Evolutionary conservation across 2,329 filamentous ascomycete genomes (phyloP).

Genomic region (Colletotrichum viniferum): DNA sequence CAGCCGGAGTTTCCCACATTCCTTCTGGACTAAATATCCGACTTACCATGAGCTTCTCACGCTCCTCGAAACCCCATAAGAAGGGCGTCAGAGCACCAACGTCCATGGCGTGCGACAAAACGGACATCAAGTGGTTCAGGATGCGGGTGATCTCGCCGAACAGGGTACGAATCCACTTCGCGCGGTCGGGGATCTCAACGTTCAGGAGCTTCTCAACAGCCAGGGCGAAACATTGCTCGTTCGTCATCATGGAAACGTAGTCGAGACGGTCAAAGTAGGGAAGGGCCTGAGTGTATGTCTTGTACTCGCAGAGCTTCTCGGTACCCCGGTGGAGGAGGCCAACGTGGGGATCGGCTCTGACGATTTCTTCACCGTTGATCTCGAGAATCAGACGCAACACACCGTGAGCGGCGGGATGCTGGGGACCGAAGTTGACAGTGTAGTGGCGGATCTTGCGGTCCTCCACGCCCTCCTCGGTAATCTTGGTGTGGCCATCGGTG

Average conservation of each 20-base stretch:
- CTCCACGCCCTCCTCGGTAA: constrained; percentile 52
- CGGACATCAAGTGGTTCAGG: constrained; percentile 97
- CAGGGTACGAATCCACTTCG: constrained; percentile 95
- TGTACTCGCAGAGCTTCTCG: constrained; percentile 99
- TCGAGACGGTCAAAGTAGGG: constrained; percentile 99
- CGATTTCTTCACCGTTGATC: constrained; percentile 95
- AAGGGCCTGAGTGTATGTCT: constrained; percentile 96
- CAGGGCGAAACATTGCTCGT: constrained; percentile 96
- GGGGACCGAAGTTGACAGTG: constrained; percentile 98
- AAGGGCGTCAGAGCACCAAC: constrained; percentile 98
- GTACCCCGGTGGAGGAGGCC: constrained; percentile 95
- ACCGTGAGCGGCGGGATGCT: constrained; percentile 98
- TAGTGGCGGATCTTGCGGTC: constrained; percentile 95
- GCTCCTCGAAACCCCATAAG: constrained; percentile 99
- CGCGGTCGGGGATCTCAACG: constrained; percentile 91
- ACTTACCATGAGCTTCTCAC: constrained; percentile 98
- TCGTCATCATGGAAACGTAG: constrained; percentile 99
- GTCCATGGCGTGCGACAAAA: constrained; percentile 97
- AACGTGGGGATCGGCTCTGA: constrained; percentile 95
- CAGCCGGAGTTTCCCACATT: background rate
- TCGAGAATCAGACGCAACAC: constrained; percentile 97
- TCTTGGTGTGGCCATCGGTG: constrained; percentile 45
- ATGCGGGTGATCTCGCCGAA: constrained; percentile 95
- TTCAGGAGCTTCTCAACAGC: constrained; percentile 98
- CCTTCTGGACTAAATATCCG: background rate